Percentiles rank a stretch among this genome's conserved stretches.
phyloP scores from a whole-genome alignment of 148 eudicot species.

The Hydrangea macrophylla region DNA sequence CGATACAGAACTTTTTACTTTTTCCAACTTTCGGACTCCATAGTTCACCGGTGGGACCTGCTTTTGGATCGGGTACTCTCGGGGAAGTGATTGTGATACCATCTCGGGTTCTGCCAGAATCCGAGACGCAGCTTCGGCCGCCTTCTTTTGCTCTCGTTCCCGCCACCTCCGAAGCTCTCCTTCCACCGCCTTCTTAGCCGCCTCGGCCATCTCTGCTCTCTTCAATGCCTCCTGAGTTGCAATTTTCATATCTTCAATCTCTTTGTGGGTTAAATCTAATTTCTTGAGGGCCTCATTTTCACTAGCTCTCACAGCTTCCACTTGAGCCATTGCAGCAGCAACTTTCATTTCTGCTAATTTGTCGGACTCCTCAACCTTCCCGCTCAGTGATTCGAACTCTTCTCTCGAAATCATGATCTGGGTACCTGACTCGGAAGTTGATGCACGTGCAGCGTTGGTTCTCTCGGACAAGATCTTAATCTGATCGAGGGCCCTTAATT shows the following conservation, averaged over 20 bases:
- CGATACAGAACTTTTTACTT: slow-evolving; percentile 39
- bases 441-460: slow-evolving; percentile 61
- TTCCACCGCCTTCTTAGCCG: slow-evolving; percentile 86
- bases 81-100: slow-evolving; percentile 40
- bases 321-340: slow-evolving; percentile 86
- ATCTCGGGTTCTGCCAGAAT: slow-evolving; percentile 53
- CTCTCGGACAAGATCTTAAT: slow-evolving; percentile 55
- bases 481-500: slow-evolving; percentile 46
- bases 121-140: slow-evolving; percentile 67
- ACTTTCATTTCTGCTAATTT: slow-evolving; percentile 68
- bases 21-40: slow-evolving; percentile 40
- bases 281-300: slow-evolving; percentile 75
- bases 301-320: slow-evolving; percentile 85
- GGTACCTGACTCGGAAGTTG: slow-evolving; percentile 60
- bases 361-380: slow-evolving; percentile 70
- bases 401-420: slow-evolving; percentile 62
- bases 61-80: slow-evolving; percentile 32
- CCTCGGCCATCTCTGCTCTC: slow-evolving; percentile 73
- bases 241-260: slow-evolving; percentile 61
- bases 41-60: slow-evolving; percentile 32
- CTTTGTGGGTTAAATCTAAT: slow-evolving; percentile 64
- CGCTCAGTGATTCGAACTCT: slow-evolving; percentile 63
- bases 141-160: slow-evolving; percentile 84
- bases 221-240: slow-evolving; percentile 68
- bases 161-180: slow-evolving; percentile 84